Percentiles rank a stretch among this genome's conserved stretches.
Conservation (phyloP, 768 basidiomycete genomes). For the Lentinula sp. region DNA sequence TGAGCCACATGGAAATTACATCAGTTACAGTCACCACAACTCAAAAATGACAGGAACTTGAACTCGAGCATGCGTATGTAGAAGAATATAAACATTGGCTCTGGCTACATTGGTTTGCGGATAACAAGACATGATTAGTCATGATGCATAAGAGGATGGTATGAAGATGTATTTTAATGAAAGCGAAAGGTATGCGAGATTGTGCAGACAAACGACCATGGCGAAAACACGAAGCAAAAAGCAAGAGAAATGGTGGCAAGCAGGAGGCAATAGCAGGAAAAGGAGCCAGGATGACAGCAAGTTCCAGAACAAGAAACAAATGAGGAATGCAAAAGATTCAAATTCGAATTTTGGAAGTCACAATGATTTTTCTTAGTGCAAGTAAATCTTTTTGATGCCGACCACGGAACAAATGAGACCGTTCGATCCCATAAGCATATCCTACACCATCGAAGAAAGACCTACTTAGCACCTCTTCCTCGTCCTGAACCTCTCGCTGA, state of each 20-base stretch:
- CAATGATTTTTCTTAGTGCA: not conserved
- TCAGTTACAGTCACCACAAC: too few relatives aligned
- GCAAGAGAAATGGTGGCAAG: not conserved
- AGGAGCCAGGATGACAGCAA: not conserved
- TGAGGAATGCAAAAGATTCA: not conserved
- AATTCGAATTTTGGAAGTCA: not conserved
- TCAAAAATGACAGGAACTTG: too few relatives aligned
- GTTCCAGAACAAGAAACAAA: not conserved
- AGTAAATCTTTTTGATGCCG: not conserved
- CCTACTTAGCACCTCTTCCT: conserved; percentile 2
- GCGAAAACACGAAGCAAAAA: not conserved
- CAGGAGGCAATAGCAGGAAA: not conserved
- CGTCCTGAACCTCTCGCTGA: conserved; percentile 4
- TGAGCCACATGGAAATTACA: too few relatives aligned
- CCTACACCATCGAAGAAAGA: not conserved
- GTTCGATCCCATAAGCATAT: not conserved
- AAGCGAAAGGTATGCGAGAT: not conserved
- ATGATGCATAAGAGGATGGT: not conserved
- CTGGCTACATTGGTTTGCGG: not conserved
- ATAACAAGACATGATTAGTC: not conserved
- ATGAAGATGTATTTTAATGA: not conserved
- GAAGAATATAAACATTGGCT: not conserved
- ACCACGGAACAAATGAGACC: not conserved
- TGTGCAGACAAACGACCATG: not conserved
- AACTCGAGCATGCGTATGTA: not conserved